Evolutionary conservation across 768 basidiomycete genomes (phyloP).

Genomic region (Galerina marginata): DNA sequence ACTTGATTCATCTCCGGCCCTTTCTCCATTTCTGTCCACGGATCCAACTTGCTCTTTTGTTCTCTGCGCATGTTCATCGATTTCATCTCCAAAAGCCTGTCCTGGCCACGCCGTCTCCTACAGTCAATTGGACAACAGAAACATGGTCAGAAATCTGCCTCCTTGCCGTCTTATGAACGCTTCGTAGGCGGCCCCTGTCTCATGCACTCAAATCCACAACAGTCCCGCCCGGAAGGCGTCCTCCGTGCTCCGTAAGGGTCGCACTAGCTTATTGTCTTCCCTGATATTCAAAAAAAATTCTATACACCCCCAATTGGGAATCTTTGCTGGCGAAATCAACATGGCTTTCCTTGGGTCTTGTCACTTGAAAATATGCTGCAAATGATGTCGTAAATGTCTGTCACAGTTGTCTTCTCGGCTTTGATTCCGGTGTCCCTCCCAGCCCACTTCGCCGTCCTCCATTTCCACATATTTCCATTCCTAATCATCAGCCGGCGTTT

Average conservation of each 20-base stretch:
- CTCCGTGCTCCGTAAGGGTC: too few relatives aligned
- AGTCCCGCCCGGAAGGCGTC: neutral
- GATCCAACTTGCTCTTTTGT: slow-evolving; percentile 12
- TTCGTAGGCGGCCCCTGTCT: too few relatives aligned
- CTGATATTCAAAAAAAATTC: too few relatives aligned
- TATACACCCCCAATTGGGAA: too few relatives aligned
- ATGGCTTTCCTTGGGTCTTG: too few relatives aligned
- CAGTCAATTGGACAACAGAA: neutral
- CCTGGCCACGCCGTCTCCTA: neutral
- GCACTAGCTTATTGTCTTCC: too few relatives aligned
- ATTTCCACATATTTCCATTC: neutral
- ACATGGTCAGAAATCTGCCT: too few relatives aligned
- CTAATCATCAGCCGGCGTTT: neutral
- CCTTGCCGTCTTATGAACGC: too few relatives aligned
- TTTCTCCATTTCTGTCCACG: slow-evolving; percentile 12
- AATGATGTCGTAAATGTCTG: neutral
- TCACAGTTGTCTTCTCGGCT: neutral
- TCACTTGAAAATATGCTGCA: neutral
- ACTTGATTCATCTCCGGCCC: neutral
- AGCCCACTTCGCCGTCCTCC: neutral
- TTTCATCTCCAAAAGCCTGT: neutral
- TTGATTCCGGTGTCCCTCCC: neutral
- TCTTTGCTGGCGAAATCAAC: too few relatives aligned
- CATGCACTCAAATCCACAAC: too few relatives aligned
- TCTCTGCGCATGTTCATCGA: neutral